Percentiles rank a stretch among this genome's conserved stretches.
Evolutionary conservation across 140 eudicot species (phyloP).

Genomic region (Cichorium intybus): DNA sequence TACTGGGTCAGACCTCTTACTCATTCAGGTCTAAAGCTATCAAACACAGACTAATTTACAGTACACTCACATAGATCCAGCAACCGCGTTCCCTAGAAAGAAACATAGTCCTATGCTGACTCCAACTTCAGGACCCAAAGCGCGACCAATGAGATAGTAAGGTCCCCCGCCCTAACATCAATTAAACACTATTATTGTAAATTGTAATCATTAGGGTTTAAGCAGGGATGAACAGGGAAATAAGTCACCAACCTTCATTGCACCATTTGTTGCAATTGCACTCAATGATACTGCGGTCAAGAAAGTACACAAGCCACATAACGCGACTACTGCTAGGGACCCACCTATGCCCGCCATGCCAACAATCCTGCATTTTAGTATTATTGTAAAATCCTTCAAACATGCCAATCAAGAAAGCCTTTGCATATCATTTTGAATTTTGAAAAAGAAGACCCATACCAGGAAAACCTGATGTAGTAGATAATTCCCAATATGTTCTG

Average conservation of each 20-base stretch:
- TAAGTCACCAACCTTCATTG: constrained; percentile 79
- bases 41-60: too few species aligned
- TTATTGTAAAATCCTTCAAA: constrained; percentile 20
- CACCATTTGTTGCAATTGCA: constrained; percentile 99
- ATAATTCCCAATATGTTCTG: constrained; percentile 95
- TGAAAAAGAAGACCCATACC: constrained; percentile 44
- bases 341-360: constrained; percentile 99
- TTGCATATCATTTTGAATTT: too few species aligned
- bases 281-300: constrained; percentile 88
- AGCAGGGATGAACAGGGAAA: constrained; percentile 1
- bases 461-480: constrained; percentile 89
- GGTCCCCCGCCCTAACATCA: constrained; percentile 99
- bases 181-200: not conserved
- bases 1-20: too few species aligned
- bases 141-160: constrained; percentile 99
- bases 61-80: constrained; percentile 93
- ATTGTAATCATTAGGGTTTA: constrained; percentile 9
- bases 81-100: constrained; percentile 96
- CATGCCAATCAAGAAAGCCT: too few species aligned
- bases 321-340: constrained; percentile 73
- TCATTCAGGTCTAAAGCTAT: too few species aligned
- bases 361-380: constrained; percentile 75
- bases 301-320: constrained; percentile 93
- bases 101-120: constrained; percentile 98
- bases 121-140: constrained; percentile 99